phyloP scores from a whole-genome alignment of 176 grass and related monocot genomes.

The Luzula sylvatica region DNA sequence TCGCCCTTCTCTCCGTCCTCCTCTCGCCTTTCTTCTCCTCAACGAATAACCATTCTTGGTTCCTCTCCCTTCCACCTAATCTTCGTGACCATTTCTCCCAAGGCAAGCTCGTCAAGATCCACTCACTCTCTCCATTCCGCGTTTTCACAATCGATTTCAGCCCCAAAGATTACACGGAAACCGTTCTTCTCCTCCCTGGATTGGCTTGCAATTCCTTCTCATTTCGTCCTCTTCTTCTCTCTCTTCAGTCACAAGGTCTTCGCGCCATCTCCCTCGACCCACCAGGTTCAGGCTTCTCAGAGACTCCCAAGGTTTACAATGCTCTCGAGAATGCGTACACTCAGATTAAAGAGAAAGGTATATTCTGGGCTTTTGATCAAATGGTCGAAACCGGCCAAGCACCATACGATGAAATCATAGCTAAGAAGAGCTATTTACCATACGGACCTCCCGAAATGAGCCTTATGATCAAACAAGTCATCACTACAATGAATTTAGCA shows the following conservation, averaged over 20 bases:
- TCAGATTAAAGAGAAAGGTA: conserved; percentile 46
- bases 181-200: conserved; percentile 47
- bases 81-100: conserved; percentile 31
- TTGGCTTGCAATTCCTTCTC: conserved; percentile 60
- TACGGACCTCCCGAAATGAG: conserved; percentile 34
- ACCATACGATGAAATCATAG: conserved; percentile 35
- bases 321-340: conserved; percentile 21
- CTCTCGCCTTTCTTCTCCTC: conserved; percentile 24
- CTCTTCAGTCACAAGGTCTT: conserved; percentile 26
- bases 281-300: conserved; percentile 52
- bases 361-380: conserved; percentile 84
- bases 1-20: conserved; percentile 49
- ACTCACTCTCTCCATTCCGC: conserved; percentile 1
- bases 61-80: conserved; percentile 26
- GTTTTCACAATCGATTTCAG: conserved; percentile 40
- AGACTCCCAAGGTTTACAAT: background rate
- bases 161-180: conserved; percentile 10
- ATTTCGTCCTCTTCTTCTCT: conserved; percentile 36
- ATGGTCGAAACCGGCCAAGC: conserved; percentile 59
- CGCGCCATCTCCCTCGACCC: conserved; percentile 39
- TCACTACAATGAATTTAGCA: conserved; percentile 32
- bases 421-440: conserved; percentile 7
- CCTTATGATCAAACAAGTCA: conserved; percentile 25
- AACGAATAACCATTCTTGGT: conserved; percentile 12
- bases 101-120: conserved; percentile 40